Evolutionary conservation across 148 eudicot genomes (phyloP).

Genomic region (Persicaria maculosa): DNA sequence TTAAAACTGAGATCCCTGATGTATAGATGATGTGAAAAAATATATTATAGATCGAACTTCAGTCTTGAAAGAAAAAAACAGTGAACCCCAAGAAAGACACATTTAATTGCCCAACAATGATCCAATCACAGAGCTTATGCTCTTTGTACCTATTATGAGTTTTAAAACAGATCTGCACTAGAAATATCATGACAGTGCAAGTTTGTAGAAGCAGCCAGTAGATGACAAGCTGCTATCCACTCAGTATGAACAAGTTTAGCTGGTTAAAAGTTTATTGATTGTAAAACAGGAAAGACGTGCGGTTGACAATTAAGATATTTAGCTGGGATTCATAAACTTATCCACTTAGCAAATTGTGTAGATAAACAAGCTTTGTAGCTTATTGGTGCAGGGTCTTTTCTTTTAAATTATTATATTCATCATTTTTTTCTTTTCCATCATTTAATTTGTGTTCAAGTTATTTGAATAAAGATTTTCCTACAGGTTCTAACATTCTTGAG

Average conservation of each 20-base stretch:
- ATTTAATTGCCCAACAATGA: too few relatives aligned
- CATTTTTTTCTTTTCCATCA: too few relatives aligned
- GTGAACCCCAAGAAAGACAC: neutral
- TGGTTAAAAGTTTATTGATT: neutral
- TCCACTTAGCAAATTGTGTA: neutral
- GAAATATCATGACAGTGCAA: neutral
- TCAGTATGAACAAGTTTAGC: neutral
- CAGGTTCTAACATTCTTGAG: too few relatives aligned
- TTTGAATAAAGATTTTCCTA: too few relatives aligned
- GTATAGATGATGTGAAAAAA: neutral
- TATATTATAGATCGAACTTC: neutral
- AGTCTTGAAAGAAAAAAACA: too few relatives aligned
- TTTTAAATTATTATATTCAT: too few relatives aligned
- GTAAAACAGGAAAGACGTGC: neutral
- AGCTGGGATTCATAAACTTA: neutral
- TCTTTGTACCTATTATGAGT: neutral
- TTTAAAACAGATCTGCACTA: neutral
- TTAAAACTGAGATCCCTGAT: constrained; percentile 77
- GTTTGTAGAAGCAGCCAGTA: neutral
- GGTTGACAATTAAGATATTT: neutral
- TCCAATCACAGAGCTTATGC: neutral
- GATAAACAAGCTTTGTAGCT: too few relatives aligned
- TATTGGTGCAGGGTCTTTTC: too few relatives aligned
- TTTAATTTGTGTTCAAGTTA: too few relatives aligned
- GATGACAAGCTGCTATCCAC: neutral